Percentiles rank a stretch among this genome's conserved stretches.
phyloP scores from a whole-genome alignment of 2,329 filamentous ascomycete species.

The Stagonosporopsis cucurbitacearum region DNA sequence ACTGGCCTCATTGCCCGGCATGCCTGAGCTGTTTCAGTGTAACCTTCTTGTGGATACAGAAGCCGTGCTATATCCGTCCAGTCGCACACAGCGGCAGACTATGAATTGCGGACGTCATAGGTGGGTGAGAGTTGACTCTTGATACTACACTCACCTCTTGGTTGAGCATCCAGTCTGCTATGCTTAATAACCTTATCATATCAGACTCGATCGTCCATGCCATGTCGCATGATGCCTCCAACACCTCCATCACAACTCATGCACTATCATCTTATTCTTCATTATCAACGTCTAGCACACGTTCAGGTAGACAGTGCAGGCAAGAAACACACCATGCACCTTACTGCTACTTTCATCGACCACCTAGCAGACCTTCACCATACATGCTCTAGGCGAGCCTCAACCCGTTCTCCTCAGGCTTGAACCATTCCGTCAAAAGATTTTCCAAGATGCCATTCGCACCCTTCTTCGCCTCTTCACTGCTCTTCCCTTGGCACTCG shows the following conservation, averaged over 20 bases:
- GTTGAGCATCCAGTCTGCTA: not conserved
- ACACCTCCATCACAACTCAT: too few relatives aligned
- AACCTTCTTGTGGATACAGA: slow-evolving; percentile 8
- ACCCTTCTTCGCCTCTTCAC: slow-evolving; percentile 51
- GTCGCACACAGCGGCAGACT: slow-evolving; percentile 56
- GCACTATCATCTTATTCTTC: too few relatives aligned
- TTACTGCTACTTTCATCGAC: not conserved
- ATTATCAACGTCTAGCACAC: not conserved
- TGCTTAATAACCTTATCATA: too few relatives aligned
- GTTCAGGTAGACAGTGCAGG: not conserved
- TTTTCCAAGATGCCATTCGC: slow-evolving; percentile 56
- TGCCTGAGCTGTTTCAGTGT: slow-evolving; percentile 14
- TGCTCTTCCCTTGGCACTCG: slow-evolving; percentile 54
- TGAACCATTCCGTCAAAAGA: slow-evolving; percentile 59
- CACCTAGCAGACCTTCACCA: not conserved
- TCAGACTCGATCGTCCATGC: too few relatives aligned
- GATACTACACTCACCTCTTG: not conserved
- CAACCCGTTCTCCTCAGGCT: slow-evolving; percentile 46
- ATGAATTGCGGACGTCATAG: slow-evolving; percentile 57
- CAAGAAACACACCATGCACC: not conserved
- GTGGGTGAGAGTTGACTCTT: slow-evolving; percentile 37
- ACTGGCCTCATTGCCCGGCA: slow-evolving; percentile 4
- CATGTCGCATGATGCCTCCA: not conserved
- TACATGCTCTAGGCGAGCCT: slow-evolving; percentile 35
- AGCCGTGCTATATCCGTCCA: slow-evolving; percentile 38